These are phyloP conservation scores for Globisporangium paddicum DNA, from an alignment of 352 stramenopile species.

Conservation along the genomic window DNA sequence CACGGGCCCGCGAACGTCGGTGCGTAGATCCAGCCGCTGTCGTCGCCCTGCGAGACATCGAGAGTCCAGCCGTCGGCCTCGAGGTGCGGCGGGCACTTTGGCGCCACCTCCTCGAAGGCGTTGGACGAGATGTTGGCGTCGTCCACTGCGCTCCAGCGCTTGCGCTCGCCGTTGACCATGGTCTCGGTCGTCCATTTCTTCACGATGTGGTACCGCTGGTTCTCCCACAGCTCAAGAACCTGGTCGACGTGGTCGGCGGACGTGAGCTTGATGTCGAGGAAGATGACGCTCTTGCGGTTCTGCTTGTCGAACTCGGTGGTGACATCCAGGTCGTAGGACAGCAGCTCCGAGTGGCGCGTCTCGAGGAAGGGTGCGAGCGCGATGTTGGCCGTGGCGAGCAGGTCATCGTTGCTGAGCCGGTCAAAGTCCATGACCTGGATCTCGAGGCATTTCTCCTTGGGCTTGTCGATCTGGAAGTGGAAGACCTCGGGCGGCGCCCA, in stretches of 20 bases:
- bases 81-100: constrained; percentile 49
- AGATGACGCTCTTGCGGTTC: constrained; percentile 50
- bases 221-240: constrained; percentile 81
- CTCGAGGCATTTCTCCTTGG: constrained; percentile 49
- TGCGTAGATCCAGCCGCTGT: constrained; percentile 84
- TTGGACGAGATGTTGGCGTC: constrained; percentile 59
- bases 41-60: constrained; percentile 71
- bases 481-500: constrained; percentile 59
- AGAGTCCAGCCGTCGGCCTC: constrained; percentile 69
- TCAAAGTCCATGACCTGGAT: constrained; percentile 67
- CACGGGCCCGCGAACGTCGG: constrained; percentile 69
- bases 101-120: constrained; percentile 62
- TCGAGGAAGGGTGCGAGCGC: constrained; percentile 49
- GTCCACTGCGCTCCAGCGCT: constrained; percentile 61
- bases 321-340: constrained; percentile 56
- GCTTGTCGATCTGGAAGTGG: constrained; percentile 59
- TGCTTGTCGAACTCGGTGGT: constrained; percentile 51
- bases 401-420: constrained; percentile 53
- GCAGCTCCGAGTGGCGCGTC: constrained; percentile 35
- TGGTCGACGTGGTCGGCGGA: constrained; percentile 49
- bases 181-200: constrained; percentile 73
- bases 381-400: constrained; percentile 43
- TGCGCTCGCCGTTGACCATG: constrained; percentile 52
- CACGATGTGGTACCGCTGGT: constrained; percentile 74
- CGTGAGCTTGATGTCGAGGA: constrained; percentile 52